Evolutionary conservation across 345 rosid genomes (phyloP), one percentile per base, ranked within the genome.

Genomic region (Litchi chinensis): DNA sequence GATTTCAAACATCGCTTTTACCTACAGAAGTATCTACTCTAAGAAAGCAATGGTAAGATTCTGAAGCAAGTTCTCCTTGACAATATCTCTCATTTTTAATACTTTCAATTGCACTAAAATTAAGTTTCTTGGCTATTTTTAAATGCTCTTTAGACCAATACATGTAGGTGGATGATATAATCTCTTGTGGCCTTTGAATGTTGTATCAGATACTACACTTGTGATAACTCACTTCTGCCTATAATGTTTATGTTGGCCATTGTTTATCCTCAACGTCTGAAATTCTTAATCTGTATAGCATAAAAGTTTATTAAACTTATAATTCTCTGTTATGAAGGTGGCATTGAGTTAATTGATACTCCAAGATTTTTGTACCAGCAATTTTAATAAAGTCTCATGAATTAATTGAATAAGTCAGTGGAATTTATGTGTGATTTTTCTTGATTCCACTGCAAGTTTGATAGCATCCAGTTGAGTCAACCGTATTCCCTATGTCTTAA

Each of bases 31-130:
- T 73, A 84, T 88, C 68, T 88, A 88, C 64, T 85, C 88, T 3
- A 88, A 88, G 82, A 88, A 88, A 82, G 90, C 90, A 54, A 85
- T 88, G 90, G 90, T 85, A 77, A 56, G 83, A 32, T 65, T 80
- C 18, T 8, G 18, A 62, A 70, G 60, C 46, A 21, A 22, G 41
- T 54, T 22, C 52, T 46, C 7, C 54, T 71, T 66, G 41, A 6
- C 32, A 40, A 39, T 48, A 70, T 75, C 54, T 41, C n/a, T 71
- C 8, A 21, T 12, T 70, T 65, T 50, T 19, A 52, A 18, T 44
- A 19, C 24, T 46, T 10, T 26, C 18, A 74, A 62, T 62, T 56
- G 32, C n/a, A 41, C 65, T 66, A 57, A 46, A 28, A 39, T 63
- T 6, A 18, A 44, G 18, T 64, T 41, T 11, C 10, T 21, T 76